Conservation (phyloP, 805 yeast genomes). For the Nakazawaea holstii region DNA sequence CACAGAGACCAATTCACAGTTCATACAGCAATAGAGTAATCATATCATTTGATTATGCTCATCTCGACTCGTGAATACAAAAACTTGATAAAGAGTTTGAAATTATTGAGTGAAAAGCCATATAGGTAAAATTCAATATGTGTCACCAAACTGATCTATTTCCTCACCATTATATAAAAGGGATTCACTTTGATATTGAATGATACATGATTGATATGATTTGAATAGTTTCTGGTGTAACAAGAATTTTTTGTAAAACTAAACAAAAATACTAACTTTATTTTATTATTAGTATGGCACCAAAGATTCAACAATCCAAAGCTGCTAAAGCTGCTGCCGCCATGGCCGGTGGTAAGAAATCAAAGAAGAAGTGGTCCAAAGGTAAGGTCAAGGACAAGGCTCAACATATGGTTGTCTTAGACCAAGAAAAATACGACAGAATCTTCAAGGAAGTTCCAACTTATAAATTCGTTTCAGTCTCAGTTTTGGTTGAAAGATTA, state of each 20-base stretch:
- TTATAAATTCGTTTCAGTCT: slow-evolving; percentile 96
- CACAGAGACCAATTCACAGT: too few species aligned
- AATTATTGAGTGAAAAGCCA: too few species aligned
- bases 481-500: slow-evolving; percentile 97
- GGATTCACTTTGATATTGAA: too few species aligned
- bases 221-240: too few species aligned
- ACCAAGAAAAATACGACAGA: slow-evolving; percentile 99
- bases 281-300: slow-evolving; percentile 72
- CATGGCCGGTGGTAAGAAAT: slow-evolving; percentile 99
- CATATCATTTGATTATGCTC: too few species aligned
- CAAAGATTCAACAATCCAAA: slow-evolving; percentile 98
- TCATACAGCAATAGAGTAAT: too few species aligned
- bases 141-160: too few species aligned
- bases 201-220: too few species aligned
- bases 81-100: too few species aligned
- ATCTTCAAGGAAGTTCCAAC: slow-evolving; percentile 99
- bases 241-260: background rate
- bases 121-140: too few species aligned
- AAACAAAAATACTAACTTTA: slow-evolving; percentile 14
- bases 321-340: slow-evolving; percentile 99
- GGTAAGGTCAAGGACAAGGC: slow-evolving; percentile 99
- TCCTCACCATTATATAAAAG: too few species aligned
- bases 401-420: slow-evolving; percentile 93
- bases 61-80: too few species aligned
- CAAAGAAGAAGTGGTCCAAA: slow-evolving; percentile 99